A percentile compares a stretch with the other conserved stretches of the same genome.
phyloP scores from a whole-genome alignment of 2,329 filamentous ascomycete genomes.

The Ceratocystis huliohia region DNA sequence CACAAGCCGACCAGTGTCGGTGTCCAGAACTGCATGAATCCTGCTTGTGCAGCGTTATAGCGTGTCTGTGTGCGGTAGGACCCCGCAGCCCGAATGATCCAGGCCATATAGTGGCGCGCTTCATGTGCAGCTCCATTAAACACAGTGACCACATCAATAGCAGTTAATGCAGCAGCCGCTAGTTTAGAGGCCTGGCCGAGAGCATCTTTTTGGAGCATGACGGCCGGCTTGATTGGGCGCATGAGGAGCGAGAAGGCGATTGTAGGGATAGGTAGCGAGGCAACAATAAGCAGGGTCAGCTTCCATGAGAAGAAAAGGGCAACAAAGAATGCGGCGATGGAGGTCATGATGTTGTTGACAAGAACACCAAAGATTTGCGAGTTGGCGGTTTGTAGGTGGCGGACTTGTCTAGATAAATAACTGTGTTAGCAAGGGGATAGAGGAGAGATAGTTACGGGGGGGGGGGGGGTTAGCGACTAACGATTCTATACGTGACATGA shows the following conservation, averaged over 20 bases:
- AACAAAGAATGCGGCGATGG: constrained; percentile 52
- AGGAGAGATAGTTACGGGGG: too few relatives aligned
- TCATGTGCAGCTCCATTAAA: constrained; percentile 67
- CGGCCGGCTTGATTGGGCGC: constrained; percentile 47
- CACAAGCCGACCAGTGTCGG: constrained; percentile 72
- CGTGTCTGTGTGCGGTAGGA: constrained; percentile 57
- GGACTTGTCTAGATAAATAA: constrained; percentile 50
- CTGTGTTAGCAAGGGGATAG: not conserved
- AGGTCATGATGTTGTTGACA: constrained; percentile 50
- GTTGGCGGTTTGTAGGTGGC: constrained; percentile 67
- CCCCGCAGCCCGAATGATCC: constrained; percentile 44
- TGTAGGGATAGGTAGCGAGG: constrained; percentile 56
- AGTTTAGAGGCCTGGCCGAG: constrained; percentile 60
- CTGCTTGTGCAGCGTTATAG: constrained; percentile 58
- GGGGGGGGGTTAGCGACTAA: constrained; percentile 31
- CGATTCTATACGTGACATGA: constrained; percentile 62
- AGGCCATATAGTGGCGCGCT: constrained; percentile 47
- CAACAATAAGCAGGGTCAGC: constrained; percentile 65
- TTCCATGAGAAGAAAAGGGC: constrained; percentile 75
- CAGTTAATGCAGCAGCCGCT: constrained; percentile 53
- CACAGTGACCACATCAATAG: constrained; percentile 76
- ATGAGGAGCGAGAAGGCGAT: constrained; percentile 48
- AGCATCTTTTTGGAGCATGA: constrained; percentile 54
- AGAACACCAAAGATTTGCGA: constrained; percentile 68
- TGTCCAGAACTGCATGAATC: constrained; percentile 60